Base-by-base conservation (phyloP, 2,329 filamentous ascomycete genomes). In the Aspergillus glaucus region DNA sequence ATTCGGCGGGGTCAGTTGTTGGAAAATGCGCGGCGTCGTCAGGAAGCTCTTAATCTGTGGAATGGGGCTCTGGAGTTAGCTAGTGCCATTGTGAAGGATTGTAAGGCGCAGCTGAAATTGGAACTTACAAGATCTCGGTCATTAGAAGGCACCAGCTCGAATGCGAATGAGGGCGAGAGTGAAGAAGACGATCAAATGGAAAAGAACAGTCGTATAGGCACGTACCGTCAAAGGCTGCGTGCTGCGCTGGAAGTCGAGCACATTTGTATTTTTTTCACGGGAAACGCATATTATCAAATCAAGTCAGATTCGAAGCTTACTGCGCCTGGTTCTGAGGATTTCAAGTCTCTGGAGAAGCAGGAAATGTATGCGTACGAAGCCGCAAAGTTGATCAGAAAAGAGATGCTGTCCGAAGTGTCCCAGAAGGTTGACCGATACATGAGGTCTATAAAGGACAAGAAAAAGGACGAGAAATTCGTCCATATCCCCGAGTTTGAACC, bases 211-310 rank as follows among this genome's bases (percentile, higher is more conserved):
- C 78, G 78, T 15, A 58, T 88, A 21, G 74, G 77, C 44, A 77
- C 81, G 34, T 77, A 79, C 44, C 81, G 84, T 30, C 80, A 84
- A 46, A 79, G 82, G 40, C 73, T 96, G 19, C 84, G 89, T 8
- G 78, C 76, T 17, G 84, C 87, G 2, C 73, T 95, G 15, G 89
- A 95, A 62, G 68, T 94, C 40, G 79, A 92, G 52, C 92, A 96
- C 64, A 83, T 85, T 55, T 88, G 86, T 26, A 77, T 82, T 1
- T 96, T 96, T 70, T 95, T 94, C 62, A 85, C 85, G 22, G 89
- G 85, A 12, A 95, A 90, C 57, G 86, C 84, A 0, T 84, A 85
- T 56, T 96, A 84, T 62, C 88, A 95, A 61, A 86, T 94, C 52
- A 93, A 91, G 62, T 80, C 81, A 0, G 81, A 91, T 48, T 66